Conservation (phyloP, 176 grass and related monocot species). For the Neostapfia colusana region DNA sequence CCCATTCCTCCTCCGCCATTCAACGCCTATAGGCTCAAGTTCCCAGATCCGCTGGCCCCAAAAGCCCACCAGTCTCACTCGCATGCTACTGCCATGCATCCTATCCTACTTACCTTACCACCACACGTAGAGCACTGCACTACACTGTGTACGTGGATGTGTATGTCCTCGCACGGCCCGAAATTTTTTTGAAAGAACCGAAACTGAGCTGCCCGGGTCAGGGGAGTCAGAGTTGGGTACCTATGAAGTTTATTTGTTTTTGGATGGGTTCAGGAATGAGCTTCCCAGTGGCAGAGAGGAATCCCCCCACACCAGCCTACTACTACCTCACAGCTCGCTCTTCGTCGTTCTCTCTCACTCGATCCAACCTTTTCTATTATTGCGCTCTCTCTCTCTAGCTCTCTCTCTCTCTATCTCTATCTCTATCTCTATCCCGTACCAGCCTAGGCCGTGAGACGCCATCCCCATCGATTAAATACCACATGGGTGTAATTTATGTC, state of each 20-base stretch:
- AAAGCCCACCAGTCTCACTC: slow-evolving; percentile 16
- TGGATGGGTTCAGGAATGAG: slow-evolving; percentile 49
- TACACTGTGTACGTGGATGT: not conserved
- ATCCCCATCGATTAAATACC: slow-evolving; percentile 38
- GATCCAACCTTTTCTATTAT: slow-evolving; percentile 28
- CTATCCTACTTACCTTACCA: not conserved
- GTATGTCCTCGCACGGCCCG: not conserved
- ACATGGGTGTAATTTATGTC: slow-evolving; percentile 62
- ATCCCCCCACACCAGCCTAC: slow-evolving; percentile 35
- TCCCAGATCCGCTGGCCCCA: slow-evolving; percentile 42
- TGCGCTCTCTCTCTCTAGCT: not conserved
- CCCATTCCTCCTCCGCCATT: not conserved
- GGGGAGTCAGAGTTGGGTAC: slow-evolving; percentile 37
- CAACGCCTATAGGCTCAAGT: slow-evolving; percentile 44
- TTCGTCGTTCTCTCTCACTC: not conserved
- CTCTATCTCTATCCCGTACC: too few relatives aligned
- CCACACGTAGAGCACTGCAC: too few relatives aligned
- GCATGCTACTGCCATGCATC: too few relatives aligned
- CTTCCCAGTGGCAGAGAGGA: slow-evolving; percentile 29
- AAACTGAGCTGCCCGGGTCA: slow-evolving; percentile 1
- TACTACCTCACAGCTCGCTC: not conserved
- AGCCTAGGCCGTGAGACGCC: too few relatives aligned
- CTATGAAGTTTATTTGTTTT: slow-evolving; percentile 43
- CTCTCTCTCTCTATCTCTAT: too few relatives aligned
- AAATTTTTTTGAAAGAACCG: not conserved